Evolutionary conservation across 495 filamentous ascomycete species (phyloP).

Genomic region (Aspergillus carlsbadensis): DNA sequence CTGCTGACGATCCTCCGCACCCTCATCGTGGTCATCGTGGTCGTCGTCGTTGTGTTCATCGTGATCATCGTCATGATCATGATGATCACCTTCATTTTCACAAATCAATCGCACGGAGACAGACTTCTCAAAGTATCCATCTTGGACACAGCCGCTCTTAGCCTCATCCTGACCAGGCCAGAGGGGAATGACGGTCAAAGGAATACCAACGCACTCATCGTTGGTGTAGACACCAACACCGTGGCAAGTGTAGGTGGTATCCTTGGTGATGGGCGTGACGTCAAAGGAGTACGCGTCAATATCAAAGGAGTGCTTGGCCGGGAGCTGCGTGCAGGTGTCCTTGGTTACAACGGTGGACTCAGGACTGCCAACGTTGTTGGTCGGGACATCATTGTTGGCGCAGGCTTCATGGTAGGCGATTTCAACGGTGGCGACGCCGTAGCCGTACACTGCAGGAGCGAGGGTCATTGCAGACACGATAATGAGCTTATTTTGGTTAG

Average conservation of each 20-base stretch:
- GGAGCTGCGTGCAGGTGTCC: not conserved
- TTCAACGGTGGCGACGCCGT: conserved; percentile 13
- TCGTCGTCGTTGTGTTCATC: not conserved
- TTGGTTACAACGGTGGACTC: conserved; percentile 2
- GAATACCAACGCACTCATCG: conserved; percentile 13
- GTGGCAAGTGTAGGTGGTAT: conserved; percentile 7
- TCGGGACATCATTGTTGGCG: conserved; percentile 3
- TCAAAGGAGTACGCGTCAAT: conserved; percentile 19
- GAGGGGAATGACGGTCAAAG: conserved; percentile 13
- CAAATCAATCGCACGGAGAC: conserved; percentile 15
- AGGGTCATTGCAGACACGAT: conserved; percentile 14
- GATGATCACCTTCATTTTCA: not conserved
- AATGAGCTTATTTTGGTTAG: not conserved
- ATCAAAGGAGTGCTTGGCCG: conserved; percentile 12
- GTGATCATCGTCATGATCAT: not conserved
- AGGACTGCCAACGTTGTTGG: not conserved
- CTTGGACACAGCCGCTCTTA: conserved; percentile 7
- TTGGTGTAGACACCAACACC: conserved; percentile 15
- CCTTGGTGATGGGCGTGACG: conserved; percentile 10
- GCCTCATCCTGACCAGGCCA: not conserved
- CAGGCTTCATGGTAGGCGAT: conserved; percentile 14
- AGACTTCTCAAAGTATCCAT: conserved; percentile 8
- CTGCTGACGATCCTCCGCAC: not conserved
- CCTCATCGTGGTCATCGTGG: not conserved
- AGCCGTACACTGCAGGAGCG: conserved; percentile 15